Percentiles rank a stretch among this genome's conserved stretches.
phyloP scores from a whole-genome alignment of 2,329 filamentous ascomycete genomes.

The Dactylellina drechsleri region DNA sequence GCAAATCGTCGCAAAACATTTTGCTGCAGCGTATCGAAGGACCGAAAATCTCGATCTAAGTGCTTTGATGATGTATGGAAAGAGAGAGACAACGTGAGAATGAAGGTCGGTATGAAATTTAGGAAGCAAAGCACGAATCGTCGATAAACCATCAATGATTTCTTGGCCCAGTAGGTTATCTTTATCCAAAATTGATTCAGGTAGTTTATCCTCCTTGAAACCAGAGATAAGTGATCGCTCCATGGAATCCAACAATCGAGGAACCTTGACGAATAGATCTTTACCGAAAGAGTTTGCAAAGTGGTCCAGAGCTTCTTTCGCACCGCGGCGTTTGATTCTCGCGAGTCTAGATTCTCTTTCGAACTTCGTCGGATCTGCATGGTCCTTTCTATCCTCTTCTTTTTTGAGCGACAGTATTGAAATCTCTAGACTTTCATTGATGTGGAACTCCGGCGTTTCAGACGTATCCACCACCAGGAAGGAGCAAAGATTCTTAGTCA shows the following conservation, averaged over 20 bases:
- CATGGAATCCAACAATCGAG: constrained; percentile 82
- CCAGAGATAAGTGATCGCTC: constrained; percentile 80
- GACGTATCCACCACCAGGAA: constrained; percentile 98
- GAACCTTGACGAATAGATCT: constrained; percentile 81
- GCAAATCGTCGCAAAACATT: constrained; percentile 96
- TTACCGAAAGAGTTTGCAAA: constrained; percentile 81
- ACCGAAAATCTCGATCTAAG: constrained; percentile 89
- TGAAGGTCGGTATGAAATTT: constrained; percentile 81
- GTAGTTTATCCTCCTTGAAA: constrained; percentile 75
- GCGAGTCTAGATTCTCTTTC: constrained; percentile 89
- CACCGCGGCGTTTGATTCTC: constrained; percentile 87
- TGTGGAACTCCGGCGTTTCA: constrained; percentile 92
- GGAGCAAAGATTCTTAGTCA: constrained; percentile 93
- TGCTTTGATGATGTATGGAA: constrained; percentile 86
- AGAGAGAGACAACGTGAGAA: constrained; percentile 80
- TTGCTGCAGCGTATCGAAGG: constrained; percentile 94
- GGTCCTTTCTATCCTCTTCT: constrained; percentile 93
- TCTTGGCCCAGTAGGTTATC: constrained; percentile 84
- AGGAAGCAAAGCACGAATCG: constrained; percentile 90
- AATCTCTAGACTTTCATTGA: constrained; percentile 79
- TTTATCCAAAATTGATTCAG: constrained; percentile 76
- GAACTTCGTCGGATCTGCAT: constrained; percentile 88
- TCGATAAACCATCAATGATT: constrained; percentile 91
- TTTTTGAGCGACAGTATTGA: constrained; percentile 93
- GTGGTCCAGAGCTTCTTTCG: constrained; percentile 92